Evolutionary conservation across 345 rosid species (phyloP).

Genomic region (Boechera retrofracta): DNA sequence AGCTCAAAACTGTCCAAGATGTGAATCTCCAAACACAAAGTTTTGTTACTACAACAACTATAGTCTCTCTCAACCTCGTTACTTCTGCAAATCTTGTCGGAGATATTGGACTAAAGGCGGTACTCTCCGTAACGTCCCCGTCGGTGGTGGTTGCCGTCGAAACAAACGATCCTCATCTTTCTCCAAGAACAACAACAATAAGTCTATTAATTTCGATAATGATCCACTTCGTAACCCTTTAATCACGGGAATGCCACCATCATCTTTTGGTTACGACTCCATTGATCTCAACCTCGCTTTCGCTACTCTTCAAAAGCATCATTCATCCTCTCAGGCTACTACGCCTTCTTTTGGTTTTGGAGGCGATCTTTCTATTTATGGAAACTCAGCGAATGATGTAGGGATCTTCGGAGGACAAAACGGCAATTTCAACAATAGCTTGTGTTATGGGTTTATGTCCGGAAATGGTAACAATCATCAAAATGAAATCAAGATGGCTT

Average conservation of each 20-base stretch:
- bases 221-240: constrained; percentile 48
- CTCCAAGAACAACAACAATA: constrained; percentile 52
- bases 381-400: constrained; percentile 45
- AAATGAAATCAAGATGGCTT: constrained; percentile 30
- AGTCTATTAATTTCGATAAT: constrained; percentile 42
- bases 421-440: constrained; percentile 45
- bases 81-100: constrained; percentile 86
- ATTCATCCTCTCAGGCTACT: constrained; percentile 51
- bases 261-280: constrained; percentile 57
- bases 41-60: constrained; percentile 94
- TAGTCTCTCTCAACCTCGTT: constrained; percentile 82
- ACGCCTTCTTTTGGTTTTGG: constrained; percentile 51
- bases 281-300: constrained; percentile 80
- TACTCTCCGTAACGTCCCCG: constrained; percentile 77
- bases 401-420: constrained; percentile 53
- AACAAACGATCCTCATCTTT: constrained; percentile 65
- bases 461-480: constrained; percentile 38
- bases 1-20: constrained; percentile 73
- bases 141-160: constrained; percentile 87
- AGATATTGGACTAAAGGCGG: constrained; percentile 95
- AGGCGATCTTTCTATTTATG: constrained; percentile 57
- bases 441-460: constrained; percentile 50
- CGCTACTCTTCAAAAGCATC: constrained; percentile 65
- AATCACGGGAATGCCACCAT: constrained; percentile 46
- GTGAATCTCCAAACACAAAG: constrained; percentile 84